These are phyloP conservation scores for Isoetes engelmannii DNA, from an alignment of 83 land plant species.

Conservation along the genomic window DNA sequence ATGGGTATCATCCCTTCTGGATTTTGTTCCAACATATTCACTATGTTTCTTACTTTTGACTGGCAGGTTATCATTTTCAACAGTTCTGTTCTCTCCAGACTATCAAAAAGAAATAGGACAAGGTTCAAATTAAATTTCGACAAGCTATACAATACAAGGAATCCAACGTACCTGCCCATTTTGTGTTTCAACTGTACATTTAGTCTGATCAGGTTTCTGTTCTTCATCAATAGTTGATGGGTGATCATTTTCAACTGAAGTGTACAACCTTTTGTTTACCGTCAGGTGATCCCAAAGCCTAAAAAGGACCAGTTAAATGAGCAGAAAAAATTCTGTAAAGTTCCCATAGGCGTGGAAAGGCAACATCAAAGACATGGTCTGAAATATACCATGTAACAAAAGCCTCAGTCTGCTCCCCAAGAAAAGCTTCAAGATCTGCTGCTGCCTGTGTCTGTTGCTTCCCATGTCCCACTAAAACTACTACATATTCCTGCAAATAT, in stretches of 20 bases:
- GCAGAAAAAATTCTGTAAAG: neutral
- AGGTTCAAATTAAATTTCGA: no score
- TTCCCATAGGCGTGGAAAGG: constrained; percentile 5
- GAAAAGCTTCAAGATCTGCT: constrained; percentile 63
- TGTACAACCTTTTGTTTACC: constrained; percentile 43
- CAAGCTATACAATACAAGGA: no score
- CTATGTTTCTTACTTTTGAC: no score
- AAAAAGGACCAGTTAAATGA: neutral
- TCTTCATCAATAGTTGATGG: constrained; percentile 3
- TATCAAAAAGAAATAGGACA: no score
- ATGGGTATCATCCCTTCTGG: no score
- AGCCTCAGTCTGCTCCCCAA: constrained; percentile 60
- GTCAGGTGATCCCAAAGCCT: constrained; percentile 87
- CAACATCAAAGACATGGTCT: neutral
- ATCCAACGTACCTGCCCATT: no score
- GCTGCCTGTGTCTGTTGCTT: constrained; percentile 58
- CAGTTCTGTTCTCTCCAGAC: no score
- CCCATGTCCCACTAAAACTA: constrained; percentile 71
- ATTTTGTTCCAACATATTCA: no score
- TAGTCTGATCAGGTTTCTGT: neutral
- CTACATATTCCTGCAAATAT: constrained; percentile 64
- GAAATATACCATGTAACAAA: constrained; percentile 64
- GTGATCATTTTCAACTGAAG: constrained; percentile 19
- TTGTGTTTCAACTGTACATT: no score
- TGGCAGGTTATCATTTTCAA: no score